Base-by-base conservation (phyloP, 2,329 filamentous ascomycete genomes). In the Albifimbria verrucaria region DNA sequence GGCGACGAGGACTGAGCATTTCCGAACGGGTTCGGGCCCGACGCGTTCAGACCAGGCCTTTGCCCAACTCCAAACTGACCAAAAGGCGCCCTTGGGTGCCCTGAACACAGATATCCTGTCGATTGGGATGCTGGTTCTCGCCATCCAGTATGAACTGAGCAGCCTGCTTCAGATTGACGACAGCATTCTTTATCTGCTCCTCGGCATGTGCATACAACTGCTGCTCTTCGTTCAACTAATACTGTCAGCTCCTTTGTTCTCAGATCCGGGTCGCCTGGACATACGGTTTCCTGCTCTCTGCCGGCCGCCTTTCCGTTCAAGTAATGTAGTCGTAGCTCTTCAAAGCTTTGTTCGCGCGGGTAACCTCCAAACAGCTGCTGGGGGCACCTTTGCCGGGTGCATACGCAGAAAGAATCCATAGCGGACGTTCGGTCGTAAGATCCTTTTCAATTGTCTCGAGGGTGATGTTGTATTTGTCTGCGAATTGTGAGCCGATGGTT, bases 341-440 rank as follows among this genome's bases (percentile, higher is more conserved):
- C 93, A 41, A 89, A 88, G 64, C 91, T 96, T 68, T 92, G 88
- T 68, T 97, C 93, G 18, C 92, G 81, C 6, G 83, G 78, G 44
- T 78, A 80, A 2, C 91, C 92, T 50, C 91, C 91, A 63, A 96
- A 92, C 1, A 97, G 78, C 70, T 96, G 91, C 18, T 84, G 83
- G 92, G 92, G 2, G 88, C 84, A 61, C 92, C 83, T 62, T 77
- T 80, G 4, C 88, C 88, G 0, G 92, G 92, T 0, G 86, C 90
- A 69, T 96, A 97, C 21, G 88, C 81, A 1, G 92, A 96, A 22
- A 97, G 80, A 4, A 94, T 87, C 89, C 92, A 97, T 77, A 83
- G 74, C 18, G 93, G 93, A 9, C 81, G 80, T 55, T 94, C 90
- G 21, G 78, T 77, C 1, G 78, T 82, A 45, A 95, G 76, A 65